These are phyloP conservation scores for Trichoderma arundinaceum DNA, from an alignment of 2,329 filamentous ascomycete genomes.

Conservation along the genomic window DNA sequence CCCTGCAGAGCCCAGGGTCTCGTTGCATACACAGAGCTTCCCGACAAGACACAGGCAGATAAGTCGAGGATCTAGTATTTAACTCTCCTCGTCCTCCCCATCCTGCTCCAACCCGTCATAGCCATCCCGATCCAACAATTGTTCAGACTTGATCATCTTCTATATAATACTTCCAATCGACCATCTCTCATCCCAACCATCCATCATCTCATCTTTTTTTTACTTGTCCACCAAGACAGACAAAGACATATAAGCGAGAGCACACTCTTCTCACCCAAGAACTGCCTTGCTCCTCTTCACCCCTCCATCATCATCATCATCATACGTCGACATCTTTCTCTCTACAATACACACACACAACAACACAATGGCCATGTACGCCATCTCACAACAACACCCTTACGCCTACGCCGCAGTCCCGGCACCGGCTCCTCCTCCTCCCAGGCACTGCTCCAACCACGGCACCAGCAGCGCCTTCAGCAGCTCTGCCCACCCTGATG, in stretches of 20 bases:
- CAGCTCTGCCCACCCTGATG: constrained; percentile 90
- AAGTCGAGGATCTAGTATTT: constrained; percentile 32
- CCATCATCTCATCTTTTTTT: constrained; percentile 8
- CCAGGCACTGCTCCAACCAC: constrained; percentile 72
- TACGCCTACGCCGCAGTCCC: constrained; percentile 42
- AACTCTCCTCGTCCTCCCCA: constrained; percentile 30
- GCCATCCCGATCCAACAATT: constrained; percentile 26
- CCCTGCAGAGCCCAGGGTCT: constrained; percentile 32
- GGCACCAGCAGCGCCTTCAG: constrained; percentile 94
- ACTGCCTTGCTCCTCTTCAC: constrained; percentile 21
- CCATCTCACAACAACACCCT: constrained; percentile 44
- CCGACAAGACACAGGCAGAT: constrained; percentile 19
- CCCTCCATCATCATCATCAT: constrained; percentile 27
- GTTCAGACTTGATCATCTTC: constrained; percentile 19
- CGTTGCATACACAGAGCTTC: constrained; percentile 28
- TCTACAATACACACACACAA: constrained; percentile 13
- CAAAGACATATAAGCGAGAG: no score
- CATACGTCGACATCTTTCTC: constrained; percentile 16
- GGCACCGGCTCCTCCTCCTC: constrained; percentile 42
- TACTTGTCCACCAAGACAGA: neutral
- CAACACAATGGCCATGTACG: constrained; percentile 46
- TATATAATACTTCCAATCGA: constrained; percentile 25
- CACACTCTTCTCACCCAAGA: constrained; percentile 4
- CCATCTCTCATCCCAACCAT: constrained; percentile 21
- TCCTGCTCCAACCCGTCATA: constrained; percentile 23